Base-by-base conservation (phyloP, 306 rosid genomes). In the Cercis canadensis region DNA sequence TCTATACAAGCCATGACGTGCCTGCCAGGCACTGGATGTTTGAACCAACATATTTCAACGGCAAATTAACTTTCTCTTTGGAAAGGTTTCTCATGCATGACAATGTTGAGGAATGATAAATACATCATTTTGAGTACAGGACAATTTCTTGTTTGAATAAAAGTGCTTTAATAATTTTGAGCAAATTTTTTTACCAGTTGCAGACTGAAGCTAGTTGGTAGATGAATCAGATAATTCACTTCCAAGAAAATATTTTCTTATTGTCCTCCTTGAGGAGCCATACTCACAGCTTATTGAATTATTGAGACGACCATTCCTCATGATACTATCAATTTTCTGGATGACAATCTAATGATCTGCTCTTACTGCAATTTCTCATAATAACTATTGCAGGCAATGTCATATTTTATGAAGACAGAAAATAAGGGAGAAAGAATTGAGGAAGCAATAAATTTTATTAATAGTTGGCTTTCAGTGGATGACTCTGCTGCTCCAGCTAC, bases 401-500 rank as follows among this genome's bases (percentile, higher is more conserved):
- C 90, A 40, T 72, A 73, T 36, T 74, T 86, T 74, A 87, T 41
- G 62, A 88, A 84, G 79, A 75, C 78, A 64, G 92, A 80, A 49
- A 74, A 58, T 65, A 82, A 79, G 69, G 52, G 81, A 41, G 92
- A 84, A 73, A 82, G 74, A 61, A 82, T 81, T 65, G 96, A 88
- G 72, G 98, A 94, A 59, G 90, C 91, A 49, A 83, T 90, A 65
- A 87, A 81, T 72, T 90, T 82, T 80, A 87, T 94, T 44, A 87
- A 82, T 75, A 78, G 71, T 75, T 77, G 51, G 83, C 85, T 94
- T 78, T 83, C 86, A 5, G 83, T 75, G 52, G 88, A 85, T 67
- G 88, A 84, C 67, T 81, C 82, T 60, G 75, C 85, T 61, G 54
- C 83, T 83, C 80, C 83, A 59, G 67, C 78, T 60, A 58, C 65